phyloP scores from a whole-genome alignment of 768 basidiomycete species.

The Collybiopsis luxurians region DNA sequence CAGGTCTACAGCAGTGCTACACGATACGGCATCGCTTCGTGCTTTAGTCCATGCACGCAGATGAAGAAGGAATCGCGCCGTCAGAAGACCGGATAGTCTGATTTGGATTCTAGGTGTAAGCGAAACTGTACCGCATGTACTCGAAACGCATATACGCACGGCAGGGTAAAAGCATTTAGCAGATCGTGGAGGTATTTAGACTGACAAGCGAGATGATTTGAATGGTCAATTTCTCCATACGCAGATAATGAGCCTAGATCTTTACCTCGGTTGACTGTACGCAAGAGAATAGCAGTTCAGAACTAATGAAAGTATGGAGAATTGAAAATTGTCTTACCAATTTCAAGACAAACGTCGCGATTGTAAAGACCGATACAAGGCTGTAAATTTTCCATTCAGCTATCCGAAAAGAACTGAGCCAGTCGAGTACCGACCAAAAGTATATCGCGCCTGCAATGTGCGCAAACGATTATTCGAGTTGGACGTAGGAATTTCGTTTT shows the following conservation, averaged over 20 bases:
- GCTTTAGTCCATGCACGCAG: constrained; percentile 15
- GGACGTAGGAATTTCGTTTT: background rate
- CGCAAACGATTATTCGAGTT: background rate
- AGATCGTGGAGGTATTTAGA: constrained; percentile 7
- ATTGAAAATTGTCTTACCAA: background rate
- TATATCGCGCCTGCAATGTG: background rate
- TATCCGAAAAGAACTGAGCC: background rate
- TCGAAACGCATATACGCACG: background rate
- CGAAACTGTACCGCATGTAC: background rate
- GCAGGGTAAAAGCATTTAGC: constrained; percentile 7
- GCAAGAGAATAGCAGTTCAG: background rate
- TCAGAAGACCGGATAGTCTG: constrained; percentile 21
- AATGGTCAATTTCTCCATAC: background rate
- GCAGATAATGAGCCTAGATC: background rate
- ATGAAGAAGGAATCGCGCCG: constrained; percentile 21
- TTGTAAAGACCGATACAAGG: background rate
- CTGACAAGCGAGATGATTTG: background rate
- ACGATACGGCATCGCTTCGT: background rate
- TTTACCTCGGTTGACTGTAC: background rate
- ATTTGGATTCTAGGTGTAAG: background rate
- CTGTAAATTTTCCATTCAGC: background rate
- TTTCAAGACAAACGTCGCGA: constrained; percentile 4
- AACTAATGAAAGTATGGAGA: background rate
- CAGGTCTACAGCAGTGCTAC: background rate
- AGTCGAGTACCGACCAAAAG: background rate